Evolutionary conservation across 78 protist species (phyloP).

Genomic region (Dictyostelium intermedium): DNA sequence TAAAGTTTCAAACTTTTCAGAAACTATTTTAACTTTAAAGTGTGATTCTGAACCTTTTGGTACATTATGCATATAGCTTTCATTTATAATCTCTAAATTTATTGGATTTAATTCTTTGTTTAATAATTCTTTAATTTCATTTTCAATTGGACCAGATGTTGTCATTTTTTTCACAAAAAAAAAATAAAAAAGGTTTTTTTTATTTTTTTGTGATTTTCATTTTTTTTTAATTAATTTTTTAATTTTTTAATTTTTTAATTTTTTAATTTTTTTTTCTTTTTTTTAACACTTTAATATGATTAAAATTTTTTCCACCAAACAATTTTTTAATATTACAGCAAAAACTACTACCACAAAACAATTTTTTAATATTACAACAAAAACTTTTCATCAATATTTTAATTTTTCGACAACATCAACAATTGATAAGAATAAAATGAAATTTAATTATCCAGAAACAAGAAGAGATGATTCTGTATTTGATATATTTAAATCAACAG

Average conservation of each 20-base stretch:
- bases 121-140: conserved; percentile 17
- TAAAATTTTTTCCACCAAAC: neutral
- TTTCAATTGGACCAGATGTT: neutral
- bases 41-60: conserved; percentile 86
- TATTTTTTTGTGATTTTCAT: neutral
- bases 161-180: neutral
- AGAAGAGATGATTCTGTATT: conserved; percentile 49
- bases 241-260: neutral
- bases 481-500: conserved; percentile 45
- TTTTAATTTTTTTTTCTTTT: neutral
- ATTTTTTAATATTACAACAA: neutral
- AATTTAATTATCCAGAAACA: conserved; percentile 45
- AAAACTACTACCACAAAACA: neutral
- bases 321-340: neutral
- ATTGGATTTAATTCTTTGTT: conserved; percentile 22
- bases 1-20: conserved; percentile 67
- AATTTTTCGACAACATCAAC: neutral
- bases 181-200: too few species aligned
- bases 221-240: neutral
- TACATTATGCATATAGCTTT: conserved; percentile 66
- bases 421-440: conserved; percentile 5
- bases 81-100: conserved; percentile 67
- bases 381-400: neutral
- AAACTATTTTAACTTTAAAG: conserved; percentile 86
- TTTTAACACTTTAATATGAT: neutral